phyloP scores from a whole-genome alignment of 2,329 filamentous ascomycete species.

The Zymoseptoria tritici region DNA sequence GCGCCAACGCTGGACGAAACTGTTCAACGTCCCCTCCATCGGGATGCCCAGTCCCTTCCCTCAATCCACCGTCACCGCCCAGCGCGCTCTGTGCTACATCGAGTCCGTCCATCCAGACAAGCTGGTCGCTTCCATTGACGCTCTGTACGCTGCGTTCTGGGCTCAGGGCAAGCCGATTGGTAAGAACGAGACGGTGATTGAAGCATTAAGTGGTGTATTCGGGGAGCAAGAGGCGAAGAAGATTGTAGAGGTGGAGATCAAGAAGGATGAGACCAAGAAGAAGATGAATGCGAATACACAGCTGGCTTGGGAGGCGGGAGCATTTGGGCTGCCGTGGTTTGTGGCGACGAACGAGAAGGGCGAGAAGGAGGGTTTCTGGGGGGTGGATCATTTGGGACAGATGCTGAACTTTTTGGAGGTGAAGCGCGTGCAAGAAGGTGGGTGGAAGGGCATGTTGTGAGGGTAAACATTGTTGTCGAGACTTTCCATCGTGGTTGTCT shows the following conservation, averaged over 20 bases:
- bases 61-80: slow-evolving; percentile 42
- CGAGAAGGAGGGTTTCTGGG: slow-evolving; percentile 51
- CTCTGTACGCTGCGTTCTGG: slow-evolving; percentile 48
- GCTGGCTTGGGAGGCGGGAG: slow-evolving; percentile 44
- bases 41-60: slow-evolving; percentile 46
- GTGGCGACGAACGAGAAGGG: slow-evolving; percentile 48
- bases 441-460: slow-evolving; percentile 34
- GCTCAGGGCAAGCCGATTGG: slow-evolving; percentile 39
- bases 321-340: slow-evolving; percentile 57
- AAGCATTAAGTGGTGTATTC: slow-evolving; percentile 40
- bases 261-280: slow-evolving; percentile 40
- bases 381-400: slow-evolving; percentile 53
- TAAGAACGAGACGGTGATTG: slow-evolving; percentile 38
- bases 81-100: slow-evolving; percentile 48
- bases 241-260: slow-evolving; percentile 33
- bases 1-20: slow-evolving; percentile 46
- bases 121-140: slow-evolving; percentile 36
- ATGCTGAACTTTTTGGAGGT: slow-evolving; percentile 47
- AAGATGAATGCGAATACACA: slow-evolving; percentile 44
- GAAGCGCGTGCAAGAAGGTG: slow-evolving; percentile 33
- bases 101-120: slow-evolving; percentile 35
- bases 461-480: not conserved
- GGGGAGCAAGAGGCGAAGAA: slow-evolving; percentile 38
- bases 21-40: slow-evolving; percentile 49
- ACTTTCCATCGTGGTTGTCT: no score